phyloP scores from a whole-genome alignment of 78 protist species.

The Diacronema lutheri region DNA sequence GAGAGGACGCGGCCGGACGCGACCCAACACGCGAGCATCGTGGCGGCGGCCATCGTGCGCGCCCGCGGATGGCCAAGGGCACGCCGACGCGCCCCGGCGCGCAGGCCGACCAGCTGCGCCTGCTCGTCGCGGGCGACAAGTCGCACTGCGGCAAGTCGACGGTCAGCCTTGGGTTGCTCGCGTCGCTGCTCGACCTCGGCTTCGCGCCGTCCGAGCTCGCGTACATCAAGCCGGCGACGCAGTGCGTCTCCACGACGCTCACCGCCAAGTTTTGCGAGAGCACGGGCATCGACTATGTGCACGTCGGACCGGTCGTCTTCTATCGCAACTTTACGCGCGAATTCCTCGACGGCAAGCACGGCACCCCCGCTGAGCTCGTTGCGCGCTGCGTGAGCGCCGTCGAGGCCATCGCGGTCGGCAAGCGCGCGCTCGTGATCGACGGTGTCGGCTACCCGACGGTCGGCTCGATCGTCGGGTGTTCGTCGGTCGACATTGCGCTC shows the following conservation, averaged over 20 bases:
- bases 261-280: not conserved
- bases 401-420: not conserved
- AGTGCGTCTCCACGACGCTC: constrained; percentile 33
- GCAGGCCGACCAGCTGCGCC: not conserved
- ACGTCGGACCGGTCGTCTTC: constrained; percentile 35
- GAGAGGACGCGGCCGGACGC: too few relatives aligned
- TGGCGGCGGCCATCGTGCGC: too few relatives aligned
- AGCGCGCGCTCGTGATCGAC: not conserved
- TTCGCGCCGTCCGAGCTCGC: not conserved
- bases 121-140: constrained; percentile 20
- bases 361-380: not conserved
- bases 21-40: too few relatives aligned
- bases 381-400: not conserved
- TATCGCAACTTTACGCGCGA: not conserved
- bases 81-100: too few relatives aligned
- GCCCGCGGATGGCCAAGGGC: too few relatives aligned
- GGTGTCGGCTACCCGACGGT: constrained; percentile 40
- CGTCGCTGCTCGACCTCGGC: not conserved
- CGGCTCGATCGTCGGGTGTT: constrained; percentile 23
- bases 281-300: not conserved
- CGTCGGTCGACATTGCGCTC: not conserved
- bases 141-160: constrained; percentile 25
- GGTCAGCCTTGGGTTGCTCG: not conserved
- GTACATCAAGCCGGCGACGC: constrained; percentile 43
- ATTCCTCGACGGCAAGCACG: not conserved